Conservation (phyloP, 2,329 filamentous ascomycete species). For the Fusarium sp. region DNA sequence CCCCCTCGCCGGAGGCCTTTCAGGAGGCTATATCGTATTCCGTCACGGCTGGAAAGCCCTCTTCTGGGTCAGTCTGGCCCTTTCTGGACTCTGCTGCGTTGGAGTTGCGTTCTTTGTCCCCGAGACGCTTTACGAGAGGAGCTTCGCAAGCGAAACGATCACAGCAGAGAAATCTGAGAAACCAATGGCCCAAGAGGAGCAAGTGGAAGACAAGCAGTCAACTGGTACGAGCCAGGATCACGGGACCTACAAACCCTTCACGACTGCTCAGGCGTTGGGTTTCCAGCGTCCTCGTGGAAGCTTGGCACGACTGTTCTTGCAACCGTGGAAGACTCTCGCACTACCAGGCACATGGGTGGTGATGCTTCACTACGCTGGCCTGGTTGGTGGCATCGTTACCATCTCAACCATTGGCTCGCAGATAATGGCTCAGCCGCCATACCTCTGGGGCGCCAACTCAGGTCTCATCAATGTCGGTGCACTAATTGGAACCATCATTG, state of each 20-base stretch:
- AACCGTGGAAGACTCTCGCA: constrained; percentile 25
- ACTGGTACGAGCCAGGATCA: not conserved
- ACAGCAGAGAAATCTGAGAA: not conserved
- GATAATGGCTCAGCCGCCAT: constrained; percentile 46
- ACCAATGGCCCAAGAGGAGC: constrained; percentile 5
- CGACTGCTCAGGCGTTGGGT: constrained; percentile 15
- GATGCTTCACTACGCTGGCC: constrained; percentile 52
- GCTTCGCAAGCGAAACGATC: not conserved
- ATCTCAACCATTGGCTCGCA: constrained; percentile 51
- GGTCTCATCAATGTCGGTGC: constrained; percentile 51
- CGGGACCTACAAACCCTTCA: not conserved
- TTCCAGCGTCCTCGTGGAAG: constrained; percentile 19
- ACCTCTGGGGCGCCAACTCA: constrained; percentile 48
- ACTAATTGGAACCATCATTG: constrained; percentile 46
- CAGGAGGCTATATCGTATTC: constrained; percentile 51
- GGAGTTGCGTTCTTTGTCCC: constrained; percentile 48
- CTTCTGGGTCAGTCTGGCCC: constrained; percentile 47
- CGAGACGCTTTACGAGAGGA: constrained; percentile 49
- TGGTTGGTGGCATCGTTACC: constrained; percentile 51
- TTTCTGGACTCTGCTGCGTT: constrained; percentile 43
- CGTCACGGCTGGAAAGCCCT: constrained; percentile 48
- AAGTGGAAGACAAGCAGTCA: constrained; percentile 13
- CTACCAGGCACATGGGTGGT: constrained; percentile 52
- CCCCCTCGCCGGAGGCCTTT: constrained; percentile 49
- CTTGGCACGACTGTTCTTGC: constrained; percentile 6